These are phyloP conservation scores for Anthoceros angustus DNA, from an alignment of 225 moss, liverwort and hornwort genomes.

Conservation along the genomic window DNA sequence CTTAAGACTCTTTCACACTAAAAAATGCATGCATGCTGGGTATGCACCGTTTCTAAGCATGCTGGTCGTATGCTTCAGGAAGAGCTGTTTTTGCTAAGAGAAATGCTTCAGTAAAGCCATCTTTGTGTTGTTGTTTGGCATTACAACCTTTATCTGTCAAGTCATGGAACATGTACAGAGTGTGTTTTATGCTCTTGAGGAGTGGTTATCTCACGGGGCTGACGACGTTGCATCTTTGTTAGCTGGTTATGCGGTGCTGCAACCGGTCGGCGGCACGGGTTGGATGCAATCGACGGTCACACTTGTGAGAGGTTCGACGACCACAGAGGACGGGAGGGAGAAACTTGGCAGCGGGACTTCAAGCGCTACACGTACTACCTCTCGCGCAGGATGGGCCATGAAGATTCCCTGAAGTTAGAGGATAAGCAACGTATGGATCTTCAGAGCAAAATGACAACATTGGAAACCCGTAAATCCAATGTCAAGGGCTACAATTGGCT, in stretches of 20 bases:
- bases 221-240: too few relatives aligned
- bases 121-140: background rate
- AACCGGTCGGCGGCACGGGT: slow-evolving; percentile 94
- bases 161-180: background rate
- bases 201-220: too few relatives aligned
- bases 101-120: too few relatives aligned
- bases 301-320: slow-evolving; percentile 95
- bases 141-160: background rate
- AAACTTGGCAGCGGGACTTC: slow-evolving; percentile 82
- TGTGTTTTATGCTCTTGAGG: slow-evolving; percentile 16
- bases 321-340: slow-evolving; percentile 91
- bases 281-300: slow-evolving; percentile 96
- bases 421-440: slow-evolving; percentile 68
- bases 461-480: slow-evolving; percentile 80
- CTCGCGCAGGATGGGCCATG: slow-evolving; percentile 94
- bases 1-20: too few relatives aligned
- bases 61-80: too few relatives aligned
- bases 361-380: slow-evolving; percentile 96
- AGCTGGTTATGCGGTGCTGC: too few relatives aligned
- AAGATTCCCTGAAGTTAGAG: slow-evolving; percentile 92
- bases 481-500: slow-evolving; percentile 99
- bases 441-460: slow-evolving; percentile 43
- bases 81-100: too few relatives aligned
- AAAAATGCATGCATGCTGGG: too few relatives aligned
- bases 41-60: background rate